phyloP scores from a whole-genome alignment of 2,329 filamentous ascomycete genomes.

The Fusarium sp. region DNA sequence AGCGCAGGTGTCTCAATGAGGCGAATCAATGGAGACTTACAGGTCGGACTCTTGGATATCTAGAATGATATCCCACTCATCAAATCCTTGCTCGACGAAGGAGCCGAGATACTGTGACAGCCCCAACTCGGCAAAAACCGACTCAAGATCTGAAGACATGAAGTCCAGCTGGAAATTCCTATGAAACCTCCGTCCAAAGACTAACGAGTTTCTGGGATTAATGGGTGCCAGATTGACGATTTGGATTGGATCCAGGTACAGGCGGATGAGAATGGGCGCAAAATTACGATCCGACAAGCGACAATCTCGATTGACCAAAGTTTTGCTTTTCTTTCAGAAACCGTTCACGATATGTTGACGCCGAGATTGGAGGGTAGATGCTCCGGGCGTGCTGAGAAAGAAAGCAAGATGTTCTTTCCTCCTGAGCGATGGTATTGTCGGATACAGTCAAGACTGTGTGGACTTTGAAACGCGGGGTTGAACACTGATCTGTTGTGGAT shows the following conservation, averaged over 20 bases:
- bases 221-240: conserved; percentile 39
- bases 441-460: conserved; percentile 15
- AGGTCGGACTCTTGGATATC: conserved; percentile 89
- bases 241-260: conserved; percentile 19
- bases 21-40: conserved; percentile 61
- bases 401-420: conserved; percentile 4
- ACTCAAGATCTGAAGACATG: conserved; percentile 71
- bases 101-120: conserved; percentile 80
- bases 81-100: conserved; percentile 84
- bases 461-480: conserved; percentile 41
- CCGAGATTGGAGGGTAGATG: not conserved
- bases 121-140: conserved; percentile 80
- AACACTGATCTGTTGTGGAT: conserved; percentile 21
- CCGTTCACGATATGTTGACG: not conserved
- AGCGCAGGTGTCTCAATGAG: conserved; percentile 21
- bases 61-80: conserved; percentile 85
- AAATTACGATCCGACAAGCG: not conserved
- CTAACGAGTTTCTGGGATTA: conserved; percentile 22
- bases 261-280: not conserved
- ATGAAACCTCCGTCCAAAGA: conserved; percentile 24
- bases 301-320: not conserved
- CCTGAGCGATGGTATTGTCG: not conserved
- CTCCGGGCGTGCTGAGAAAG: not conserved
- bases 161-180: conserved; percentile 44
- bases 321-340: not conserved